Percentiles rank a stretch among this genome's conserved stretches.
These are phyloP conservation scores for Neofusicoccum sp. DNA, from an alignment of 2,329 filamentous ascomycete genomes.

Conservation along the genomic window DNA sequence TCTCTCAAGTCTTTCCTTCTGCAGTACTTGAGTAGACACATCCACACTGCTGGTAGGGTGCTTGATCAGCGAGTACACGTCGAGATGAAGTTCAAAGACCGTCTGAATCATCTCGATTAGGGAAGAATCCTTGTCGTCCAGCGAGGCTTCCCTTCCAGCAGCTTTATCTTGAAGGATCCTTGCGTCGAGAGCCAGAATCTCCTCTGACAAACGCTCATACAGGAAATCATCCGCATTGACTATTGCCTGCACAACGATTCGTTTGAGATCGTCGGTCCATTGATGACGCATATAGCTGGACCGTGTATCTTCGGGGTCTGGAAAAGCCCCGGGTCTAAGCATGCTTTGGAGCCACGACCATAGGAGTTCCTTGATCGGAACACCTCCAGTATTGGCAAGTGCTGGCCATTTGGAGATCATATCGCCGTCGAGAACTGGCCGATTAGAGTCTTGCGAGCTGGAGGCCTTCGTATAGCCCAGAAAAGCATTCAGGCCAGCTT, in stretches of 20 bases:
- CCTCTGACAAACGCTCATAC: slow-evolving; percentile 44
- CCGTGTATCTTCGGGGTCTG: slow-evolving; percentile 25
- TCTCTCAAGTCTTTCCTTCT: slow-evolving; percentile 61
- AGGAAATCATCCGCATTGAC: slow-evolving; percentile 58
- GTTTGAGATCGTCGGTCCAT: slow-evolving; percentile 61
- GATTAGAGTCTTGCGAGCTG: slow-evolving; percentile 42
- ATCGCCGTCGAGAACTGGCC: slow-evolving; percentile 40
- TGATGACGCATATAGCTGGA: slow-evolving; percentile 57
- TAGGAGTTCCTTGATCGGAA: slow-evolving; percentile 51
- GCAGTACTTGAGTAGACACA: slow-evolving; percentile 51
- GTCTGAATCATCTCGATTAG: slow-evolving; percentile 59
- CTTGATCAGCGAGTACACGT: slow-evolving; percentile 66
- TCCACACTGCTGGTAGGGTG: slow-evolving; percentile 61
- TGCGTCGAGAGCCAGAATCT: slow-evolving; percentile 33
- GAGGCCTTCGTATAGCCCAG: slow-evolving; percentile 58
- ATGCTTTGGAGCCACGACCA: slow-evolving; percentile 58
- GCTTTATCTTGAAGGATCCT: slow-evolving; percentile 30
- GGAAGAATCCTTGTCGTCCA: slow-evolving; percentile 37
- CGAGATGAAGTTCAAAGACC: slow-evolving; percentile 68
- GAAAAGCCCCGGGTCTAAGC: slow-evolving; percentile 45
- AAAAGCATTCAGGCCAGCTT: slow-evolving; percentile 57
- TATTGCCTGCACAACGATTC: slow-evolving; percentile 56
- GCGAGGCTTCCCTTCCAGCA: slow-evolving; percentile 24
- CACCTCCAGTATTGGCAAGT: background rate
- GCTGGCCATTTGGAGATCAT: slow-evolving; percentile 42